These are phyloP conservation scores for Colletotrichum neosansevieriae DNA, from an alignment of 2,329 filamentous ascomycete species.

Conservation along the genomic window DNA sequence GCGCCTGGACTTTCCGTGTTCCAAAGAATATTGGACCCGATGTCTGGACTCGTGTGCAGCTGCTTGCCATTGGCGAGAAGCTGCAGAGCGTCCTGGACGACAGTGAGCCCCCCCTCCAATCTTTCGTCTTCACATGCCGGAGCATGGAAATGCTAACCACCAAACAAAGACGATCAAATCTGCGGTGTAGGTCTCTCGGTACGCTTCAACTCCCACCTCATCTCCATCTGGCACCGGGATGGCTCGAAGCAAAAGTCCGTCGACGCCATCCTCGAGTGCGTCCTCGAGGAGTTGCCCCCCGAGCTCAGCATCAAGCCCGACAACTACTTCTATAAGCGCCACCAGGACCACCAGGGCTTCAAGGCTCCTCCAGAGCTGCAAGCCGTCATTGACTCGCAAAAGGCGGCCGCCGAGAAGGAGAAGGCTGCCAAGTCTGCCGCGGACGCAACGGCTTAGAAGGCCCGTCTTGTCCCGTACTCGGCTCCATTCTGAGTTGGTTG, in stretches of 20 bases:
- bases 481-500: conserved; percentile 24
- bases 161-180: conserved; percentile 78
- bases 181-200: conserved; percentile 90
- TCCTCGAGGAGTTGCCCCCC: conserved; percentile 78
- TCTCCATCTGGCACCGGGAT: conserved; percentile 95
- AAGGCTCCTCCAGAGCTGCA: conserved; percentile 71
- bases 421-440: conserved; percentile 43
- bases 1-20: conserved; percentile 93
- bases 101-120: conserved; percentile 59
- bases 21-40: conserved; percentile 79
- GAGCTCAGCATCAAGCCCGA: conserved; percentile 79
- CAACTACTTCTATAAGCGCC: conserved; percentile 88
- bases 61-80: conserved; percentile 86
- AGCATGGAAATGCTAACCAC: not conserved
- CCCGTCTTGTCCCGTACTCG: conserved; percentile 8
- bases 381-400: conserved; percentile 68
- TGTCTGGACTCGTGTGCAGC: conserved; percentile 85
- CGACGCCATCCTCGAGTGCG: conserved; percentile 77
- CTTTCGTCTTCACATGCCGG: not conserved
- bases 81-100: conserved; percentile 79
- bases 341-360: conserved; percentile 89
- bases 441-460: conserved; percentile 39
- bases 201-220: conserved; percentile 88
- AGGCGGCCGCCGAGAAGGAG: conserved; percentile 57
- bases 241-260: conserved; percentile 83